Percentiles rank a stretch among this genome's conserved stretches.
These are phyloP conservation scores for Bipolaris cookei DNA, from an alignment of 2,329 filamentous ascomycete genomes.

Conservation along the genomic window DNA sequence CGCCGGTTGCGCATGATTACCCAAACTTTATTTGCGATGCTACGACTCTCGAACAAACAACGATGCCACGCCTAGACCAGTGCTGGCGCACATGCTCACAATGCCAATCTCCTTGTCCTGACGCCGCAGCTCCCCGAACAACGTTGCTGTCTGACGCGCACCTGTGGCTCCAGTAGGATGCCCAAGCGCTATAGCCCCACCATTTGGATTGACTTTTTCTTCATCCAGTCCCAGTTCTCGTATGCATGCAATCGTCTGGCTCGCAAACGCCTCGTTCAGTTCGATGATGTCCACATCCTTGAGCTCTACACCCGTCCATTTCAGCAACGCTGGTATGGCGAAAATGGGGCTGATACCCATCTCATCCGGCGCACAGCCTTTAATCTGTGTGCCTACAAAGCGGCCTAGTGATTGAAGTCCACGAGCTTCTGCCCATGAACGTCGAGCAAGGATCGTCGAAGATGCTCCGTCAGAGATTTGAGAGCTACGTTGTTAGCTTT, in stretches of 20 bases:
- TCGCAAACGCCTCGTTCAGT: conserved; percentile 96
- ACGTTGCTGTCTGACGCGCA: conserved; percentile 79
- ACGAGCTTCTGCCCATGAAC: conserved; percentile 82
- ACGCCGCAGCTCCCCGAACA: conserved; percentile 71
- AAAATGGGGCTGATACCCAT: conserved; percentile 89
- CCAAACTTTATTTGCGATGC: not conserved
- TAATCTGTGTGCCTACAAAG: conserved; percentile 90
- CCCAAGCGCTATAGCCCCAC: conserved; percentile 81
- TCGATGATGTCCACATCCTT: conserved; percentile 88
- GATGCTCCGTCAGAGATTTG: conserved; percentile 95
- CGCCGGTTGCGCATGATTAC: not conserved
- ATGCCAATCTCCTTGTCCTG: conserved; percentile 78
- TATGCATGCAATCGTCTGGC: conserved; percentile 93
- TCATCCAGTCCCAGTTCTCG: conserved; percentile 68
- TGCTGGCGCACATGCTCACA: conserved; percentile 77
- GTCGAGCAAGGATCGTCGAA: conserved; percentile 88
- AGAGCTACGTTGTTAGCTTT: conserved; percentile 60
- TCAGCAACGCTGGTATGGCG: conserved; percentile 79
- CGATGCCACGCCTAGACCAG: conserved; percentile 41
- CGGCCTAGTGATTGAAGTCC: conserved; percentile 91
- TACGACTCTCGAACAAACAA: conserved; percentile 41
- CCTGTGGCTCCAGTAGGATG: conserved; percentile 81
- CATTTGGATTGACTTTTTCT: conserved; percentile 79
- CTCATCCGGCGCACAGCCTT: conserved; percentile 86
- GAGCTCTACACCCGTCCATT: conserved; percentile 75